These are phyloP conservation scores for Vaccinium macrocarpon DNA, from an alignment of 148 eudicot species.

Conservation along the genomic window DNA sequence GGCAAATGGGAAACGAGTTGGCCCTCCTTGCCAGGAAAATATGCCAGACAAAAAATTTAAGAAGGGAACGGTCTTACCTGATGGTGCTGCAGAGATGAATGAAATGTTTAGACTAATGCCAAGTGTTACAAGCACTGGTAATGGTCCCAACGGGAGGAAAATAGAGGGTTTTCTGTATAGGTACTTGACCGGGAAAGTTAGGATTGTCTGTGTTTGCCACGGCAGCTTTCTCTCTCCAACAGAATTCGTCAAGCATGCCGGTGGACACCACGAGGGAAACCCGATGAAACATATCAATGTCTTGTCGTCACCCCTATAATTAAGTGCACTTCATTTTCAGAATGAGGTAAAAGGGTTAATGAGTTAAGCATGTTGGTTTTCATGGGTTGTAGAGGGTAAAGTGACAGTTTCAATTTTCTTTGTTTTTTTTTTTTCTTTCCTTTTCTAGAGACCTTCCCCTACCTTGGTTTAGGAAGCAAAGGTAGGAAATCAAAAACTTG, in stretches of 20 bases:
- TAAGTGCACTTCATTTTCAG: neutral
- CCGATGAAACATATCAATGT: constrained; percentile 8
- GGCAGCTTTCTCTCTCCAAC: neutral
- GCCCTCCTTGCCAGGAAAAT: neutral
- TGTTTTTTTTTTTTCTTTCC: neutral
- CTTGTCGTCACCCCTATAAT: neutral
- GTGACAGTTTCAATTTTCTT: neutral
- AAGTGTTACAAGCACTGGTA: constrained; percentile 1
- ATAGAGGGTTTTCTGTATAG: constrained; percentile 8
- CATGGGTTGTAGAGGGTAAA: neutral
- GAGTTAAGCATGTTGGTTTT: neutral
- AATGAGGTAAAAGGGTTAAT: neutral
- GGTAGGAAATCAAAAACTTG: neutral
- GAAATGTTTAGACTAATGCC: neutral
- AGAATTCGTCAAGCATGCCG: constrained; percentile 11
- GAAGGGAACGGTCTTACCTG: neutral
- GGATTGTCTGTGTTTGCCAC: constrained; percentile 9
- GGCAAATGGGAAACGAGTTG: neutral
- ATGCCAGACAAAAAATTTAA: neutral
- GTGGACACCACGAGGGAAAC: neutral
- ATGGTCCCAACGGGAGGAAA: constrained; percentile 9
- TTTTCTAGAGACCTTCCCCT: too few relatives aligned
- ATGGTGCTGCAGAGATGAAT: neutral
- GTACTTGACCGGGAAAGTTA: neutral
- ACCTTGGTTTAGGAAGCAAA: neutral